phyloP scores from a whole-genome alignment of 495 filamentous ascomycete species.

The Aspergillus nidulans region DNA sequence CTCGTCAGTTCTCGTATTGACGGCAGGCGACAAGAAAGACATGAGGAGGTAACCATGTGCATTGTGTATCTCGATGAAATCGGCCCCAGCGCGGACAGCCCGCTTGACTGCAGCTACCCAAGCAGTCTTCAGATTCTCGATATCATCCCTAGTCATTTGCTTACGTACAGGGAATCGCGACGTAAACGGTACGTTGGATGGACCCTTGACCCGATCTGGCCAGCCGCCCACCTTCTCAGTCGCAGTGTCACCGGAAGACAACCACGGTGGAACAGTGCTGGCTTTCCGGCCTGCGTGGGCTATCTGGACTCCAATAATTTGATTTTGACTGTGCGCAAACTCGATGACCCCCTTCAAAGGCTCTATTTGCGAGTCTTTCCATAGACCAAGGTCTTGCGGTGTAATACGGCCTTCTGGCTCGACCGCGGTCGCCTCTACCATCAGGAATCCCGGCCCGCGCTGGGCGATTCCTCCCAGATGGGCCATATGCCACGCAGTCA shows the following conservation, averaged over 20 bases:
- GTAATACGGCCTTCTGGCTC: constrained; percentile 71
- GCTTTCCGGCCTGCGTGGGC: constrained; percentile 78
- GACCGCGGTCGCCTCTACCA: constrained; percentile 75
- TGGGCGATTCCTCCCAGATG: constrained; percentile 55
- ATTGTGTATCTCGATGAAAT: constrained; percentile 15
- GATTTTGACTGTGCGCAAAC: constrained; percentile 67
- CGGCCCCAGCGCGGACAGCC: constrained; percentile 24
- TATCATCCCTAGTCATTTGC: constrained; percentile 13
- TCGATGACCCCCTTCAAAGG: constrained; percentile 58
- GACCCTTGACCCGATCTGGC: constrained; percentile 51
- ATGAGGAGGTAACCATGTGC: constrained; percentile 17
- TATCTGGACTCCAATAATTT: constrained; percentile 70
- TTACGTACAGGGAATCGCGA: constrained; percentile 35
- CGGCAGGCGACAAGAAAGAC: constrained; percentile 10
- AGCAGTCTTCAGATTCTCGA: constrained; percentile 52
- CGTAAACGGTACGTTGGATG: constrained; percentile 52
- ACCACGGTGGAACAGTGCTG: constrained; percentile 65
- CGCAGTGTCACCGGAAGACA: constrained; percentile 35
- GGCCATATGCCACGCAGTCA: constrained; percentile 60
- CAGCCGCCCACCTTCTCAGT: constrained; percentile 18
- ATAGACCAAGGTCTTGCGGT: constrained; percentile 66
- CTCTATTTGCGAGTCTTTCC: constrained; percentile 69
- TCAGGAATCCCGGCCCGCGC: constrained; percentile 63
- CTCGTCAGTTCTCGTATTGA: constrained; percentile 11
- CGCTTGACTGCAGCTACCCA: constrained; percentile 54